Base-by-base conservation (phyloP, 192 early-diverging fungal species). In the Geranomyces michiganensis region DNA sequence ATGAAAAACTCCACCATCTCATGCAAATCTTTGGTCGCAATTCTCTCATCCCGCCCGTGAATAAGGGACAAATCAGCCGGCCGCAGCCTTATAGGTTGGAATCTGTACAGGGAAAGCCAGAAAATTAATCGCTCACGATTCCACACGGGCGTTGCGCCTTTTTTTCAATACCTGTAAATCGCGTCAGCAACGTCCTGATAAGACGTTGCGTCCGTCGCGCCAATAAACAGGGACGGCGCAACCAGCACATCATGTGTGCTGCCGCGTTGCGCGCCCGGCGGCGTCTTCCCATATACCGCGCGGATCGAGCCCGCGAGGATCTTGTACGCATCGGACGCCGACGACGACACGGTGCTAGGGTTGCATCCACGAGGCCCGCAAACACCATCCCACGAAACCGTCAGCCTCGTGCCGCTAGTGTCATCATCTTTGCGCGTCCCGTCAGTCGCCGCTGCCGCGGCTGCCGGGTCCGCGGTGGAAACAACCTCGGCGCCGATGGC, bases 1-100 rank as follows among this genome's bases (percentile, higher is more conserved):
- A 55, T 46, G 59, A 65, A 72, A 55, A 72, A 72, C 8, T 36
- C 31, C 14, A 72, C 64, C 70, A 72, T 72, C 4, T 59, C 58
- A 29, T 70, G 41, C 46, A 36, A 68, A 65, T 76, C 68, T 27
- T 64, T 47, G 15, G 58, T 22, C n/a, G 45, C 44, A 46, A 76
- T 70, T 17, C 68, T 48, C 56, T 76, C 74, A 65, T 76, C 58
- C 19, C 62, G 31, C 22, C 74, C 74, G 43, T 76, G 74, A 15
- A 76, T 56, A 19, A 45, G 27, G 10, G 24, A 62, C 49, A 62
- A n/a, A 31, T 76, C 74, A 14, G 43, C 26, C 27, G 67, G 43
- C 24, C 32, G 12, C 51, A 76, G 24, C n/a, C 29, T 4, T 1
- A 76, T 26, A 22, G 68, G 68, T 43, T 65, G 62, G 27, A 70